Evolutionary conservation across 805 yeast genomes (phyloP).

Genomic region (Zygosaccharomyces gambellarensis): DNA sequence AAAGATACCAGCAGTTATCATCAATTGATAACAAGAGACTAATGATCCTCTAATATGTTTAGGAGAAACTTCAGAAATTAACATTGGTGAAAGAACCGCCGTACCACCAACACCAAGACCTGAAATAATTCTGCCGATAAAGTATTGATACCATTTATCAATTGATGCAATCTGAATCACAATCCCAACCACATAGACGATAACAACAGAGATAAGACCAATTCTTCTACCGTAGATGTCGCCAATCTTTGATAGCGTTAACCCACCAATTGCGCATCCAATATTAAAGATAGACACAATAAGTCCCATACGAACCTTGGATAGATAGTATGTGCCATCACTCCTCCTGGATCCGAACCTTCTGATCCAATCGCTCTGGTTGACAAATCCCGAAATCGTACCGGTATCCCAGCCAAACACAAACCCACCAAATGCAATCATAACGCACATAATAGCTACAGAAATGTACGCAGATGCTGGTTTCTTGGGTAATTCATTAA

Average conservation of each 20-base stretch:
- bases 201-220: constrained; percentile 58
- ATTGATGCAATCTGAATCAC: constrained; percentile 55
- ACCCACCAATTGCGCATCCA: constrained; percentile 71
- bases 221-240: constrained; percentile 63
- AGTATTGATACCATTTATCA: constrained; percentile 62
- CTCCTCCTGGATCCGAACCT: constrained; percentile 50
- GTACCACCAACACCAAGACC: constrained; percentile 78
- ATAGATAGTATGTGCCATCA: constrained; percentile 43
- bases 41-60: constrained; percentile 66
- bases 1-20: constrained; percentile 68
- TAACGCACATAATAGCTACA: constrained; percentile 33
- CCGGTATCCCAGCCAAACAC: constrained; percentile 75
- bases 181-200: constrained; percentile 62
- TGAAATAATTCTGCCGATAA: constrained; percentile 61
- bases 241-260: constrained; percentile 51
- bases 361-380: constrained; percentile 46
- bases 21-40: constrained; percentile 65
- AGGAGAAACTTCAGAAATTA: constrained; percentile 68
- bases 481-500: constrained; percentile 30
- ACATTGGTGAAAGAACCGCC: constrained; percentile 70
- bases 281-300: constrained; percentile 60
- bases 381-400: constrained; percentile 70
- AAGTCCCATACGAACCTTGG: constrained; percentile 53
- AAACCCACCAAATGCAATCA: constrained; percentile 40
- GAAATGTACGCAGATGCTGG: constrained; percentile 35